phyloP scores from a whole-genome alignment of 371 early-diverging fungal species.

The Phascolomyces articulosus region DNA sequence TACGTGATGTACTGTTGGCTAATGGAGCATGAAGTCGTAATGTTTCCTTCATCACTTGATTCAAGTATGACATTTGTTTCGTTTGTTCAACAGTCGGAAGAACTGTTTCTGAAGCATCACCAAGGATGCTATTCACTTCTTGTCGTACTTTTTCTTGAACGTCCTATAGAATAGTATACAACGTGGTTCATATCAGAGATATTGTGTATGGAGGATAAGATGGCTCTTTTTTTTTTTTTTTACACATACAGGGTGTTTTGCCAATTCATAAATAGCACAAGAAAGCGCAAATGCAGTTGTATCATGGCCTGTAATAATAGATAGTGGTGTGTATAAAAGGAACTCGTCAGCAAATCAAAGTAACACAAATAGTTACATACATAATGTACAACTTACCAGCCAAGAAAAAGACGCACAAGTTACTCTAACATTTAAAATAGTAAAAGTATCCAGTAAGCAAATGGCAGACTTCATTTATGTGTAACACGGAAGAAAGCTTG shows the following conservation, averaged over 20 bases:
- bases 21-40: constrained; percentile 15
- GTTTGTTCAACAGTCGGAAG: constrained; percentile 46
- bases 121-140: constrained; percentile 50
- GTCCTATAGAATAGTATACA: constrained; percentile 11
- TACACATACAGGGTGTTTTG: constrained; percentile 20
- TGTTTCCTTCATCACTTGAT: constrained; percentile 38
- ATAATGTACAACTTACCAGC: not conserved
- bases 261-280: constrained; percentile 22
- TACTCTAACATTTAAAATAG: constrained; percentile 28
- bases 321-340: no score
- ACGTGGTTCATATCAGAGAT: not conserved
- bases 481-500: not conserved
- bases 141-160: constrained; percentile 45
- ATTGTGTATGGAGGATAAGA: no score
- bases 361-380: not conserved
- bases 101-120: constrained; percentile 37
- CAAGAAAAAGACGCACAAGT: constrained; percentile 41
- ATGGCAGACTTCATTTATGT: constrained; percentile 10
- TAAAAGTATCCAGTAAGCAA: not conserved
- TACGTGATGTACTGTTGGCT: constrained; percentile 12
- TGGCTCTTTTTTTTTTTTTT: no score
- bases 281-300: constrained; percentile 18
- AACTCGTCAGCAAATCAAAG: not conserved
- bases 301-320: constrained; percentile 17
- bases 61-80: constrained; percentile 41